These are phyloP conservation scores for Cadophora sp. DNA, from an alignment of 2,329 filamentous ascomycete genomes.

Conservation along the genomic window DNA sequence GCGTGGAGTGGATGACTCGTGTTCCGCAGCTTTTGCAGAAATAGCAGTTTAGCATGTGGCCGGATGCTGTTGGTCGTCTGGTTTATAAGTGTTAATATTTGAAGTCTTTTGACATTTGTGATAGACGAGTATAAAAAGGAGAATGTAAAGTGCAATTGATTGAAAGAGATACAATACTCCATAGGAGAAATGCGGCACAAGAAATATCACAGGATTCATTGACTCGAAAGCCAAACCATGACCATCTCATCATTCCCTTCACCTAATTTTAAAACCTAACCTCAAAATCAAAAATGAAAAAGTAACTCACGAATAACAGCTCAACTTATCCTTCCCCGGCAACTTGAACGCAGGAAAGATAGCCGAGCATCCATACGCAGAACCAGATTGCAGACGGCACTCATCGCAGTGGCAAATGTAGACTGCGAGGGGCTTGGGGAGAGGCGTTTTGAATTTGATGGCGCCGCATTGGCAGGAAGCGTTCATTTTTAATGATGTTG, in stretches of 20 bases:
- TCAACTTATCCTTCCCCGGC: constrained; percentile 54
- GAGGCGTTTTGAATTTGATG: constrained; percentile 67
- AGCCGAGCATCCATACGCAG: constrained; percentile 72
- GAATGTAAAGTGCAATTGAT: too few species aligned
- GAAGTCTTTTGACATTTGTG: too few species aligned
- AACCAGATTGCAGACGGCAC: constrained; percentile 69
- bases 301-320: constrained; percentile 60
- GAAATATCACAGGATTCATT: too few species aligned
- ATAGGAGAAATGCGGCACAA: too few species aligned
- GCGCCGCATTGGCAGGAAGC: constrained; percentile 59
- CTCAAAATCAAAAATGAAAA: background rate
- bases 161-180: too few species aligned
- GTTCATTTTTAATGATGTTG: constrained; percentile 26
- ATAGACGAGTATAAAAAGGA: too few species aligned
- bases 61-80: constrained; percentile 63
- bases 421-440: constrained; percentile 63
- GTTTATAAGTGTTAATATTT: background rate
- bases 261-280: background rate
- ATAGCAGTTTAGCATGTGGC: constrained; percentile 65
- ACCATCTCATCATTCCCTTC: too few species aligned
- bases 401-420: constrained; percentile 76
- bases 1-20: constrained; percentile 66
- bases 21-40: constrained; percentile 73
- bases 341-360: constrained; percentile 72
- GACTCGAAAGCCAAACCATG: too few species aligned